A percentile compares a stretch with the other conserved stretches of the same genome.
phyloP scores from a whole-genome alignment of 176 grass and related monocot genomes.

The Alopecurus myosuroides region DNA sequence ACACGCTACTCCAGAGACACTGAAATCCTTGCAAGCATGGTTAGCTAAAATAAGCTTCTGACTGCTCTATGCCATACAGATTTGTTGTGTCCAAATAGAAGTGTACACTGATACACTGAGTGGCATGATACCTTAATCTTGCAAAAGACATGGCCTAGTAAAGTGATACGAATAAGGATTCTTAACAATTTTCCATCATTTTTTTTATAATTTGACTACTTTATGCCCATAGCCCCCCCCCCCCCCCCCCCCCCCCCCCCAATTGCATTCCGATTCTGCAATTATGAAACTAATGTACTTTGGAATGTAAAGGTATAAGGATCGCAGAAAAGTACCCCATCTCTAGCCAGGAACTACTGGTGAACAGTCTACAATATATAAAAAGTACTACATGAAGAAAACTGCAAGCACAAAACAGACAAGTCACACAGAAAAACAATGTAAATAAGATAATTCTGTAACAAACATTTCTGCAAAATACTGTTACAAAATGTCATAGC shows the following conservation, averaged over 20 bases:
- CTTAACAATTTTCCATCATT: background rate
- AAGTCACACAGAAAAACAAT: background rate
- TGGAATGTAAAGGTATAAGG: too few relatives aligned
- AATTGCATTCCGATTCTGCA: too few relatives aligned
- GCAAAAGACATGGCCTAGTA: background rate
- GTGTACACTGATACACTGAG: background rate
- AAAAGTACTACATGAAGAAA: background rate
- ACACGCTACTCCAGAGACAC: slow-evolving; percentile 15
- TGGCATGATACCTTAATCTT: background rate
- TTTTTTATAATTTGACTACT: background rate
- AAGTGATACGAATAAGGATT: background rate
- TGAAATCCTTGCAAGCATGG: background rate
- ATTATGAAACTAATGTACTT: too few relatives aligned
- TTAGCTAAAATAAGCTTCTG: background rate
- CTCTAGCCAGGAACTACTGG: background rate
- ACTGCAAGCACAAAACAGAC: background rate
- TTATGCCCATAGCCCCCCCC: too few relatives aligned
- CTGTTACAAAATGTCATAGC: background rate
- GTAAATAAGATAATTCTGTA: background rate
- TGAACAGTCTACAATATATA: background rate
- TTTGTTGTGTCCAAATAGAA: background rate
- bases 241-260: too few relatives aligned
- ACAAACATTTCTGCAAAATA: background rate
- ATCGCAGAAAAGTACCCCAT: background rate
- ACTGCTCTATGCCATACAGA: background rate